Conservation (phyloP, 2,329 filamentous ascomycete genomes). For the Phialemonium atrogriseum region DNA sequence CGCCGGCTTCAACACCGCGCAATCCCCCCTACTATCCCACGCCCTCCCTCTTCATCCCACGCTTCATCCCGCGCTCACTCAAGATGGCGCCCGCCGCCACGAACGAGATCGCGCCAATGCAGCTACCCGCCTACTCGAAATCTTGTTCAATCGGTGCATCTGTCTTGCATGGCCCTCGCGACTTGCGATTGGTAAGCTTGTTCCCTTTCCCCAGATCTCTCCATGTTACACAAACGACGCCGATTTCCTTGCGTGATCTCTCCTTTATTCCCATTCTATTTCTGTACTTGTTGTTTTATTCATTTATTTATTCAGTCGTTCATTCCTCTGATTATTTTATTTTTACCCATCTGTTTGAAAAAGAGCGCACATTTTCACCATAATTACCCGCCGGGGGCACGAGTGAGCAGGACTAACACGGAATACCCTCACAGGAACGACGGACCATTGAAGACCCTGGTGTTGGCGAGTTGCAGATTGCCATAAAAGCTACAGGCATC, state of each 20-base stretch:
- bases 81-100: constrained; percentile 44
- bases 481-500: constrained; percentile 57
- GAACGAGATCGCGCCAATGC: constrained; percentile 33
- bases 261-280: too few relatives aligned
- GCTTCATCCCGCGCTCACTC: constrained; percentile 8
- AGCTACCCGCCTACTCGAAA: constrained; percentile 34
- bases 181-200: constrained; percentile 46
- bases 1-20: too few relatives aligned
- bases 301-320: too few relatives aligned
- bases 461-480: constrained; percentile 52
- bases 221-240: constrained; percentile 11
- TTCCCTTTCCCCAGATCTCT: constrained; percentile 16
- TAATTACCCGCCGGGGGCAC: too few relatives aligned
- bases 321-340: too few relatives aligned
- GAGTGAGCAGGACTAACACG: too few relatives aligned
- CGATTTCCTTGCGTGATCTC: too few relatives aligned
- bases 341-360: too few relatives aligned
- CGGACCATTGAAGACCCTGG: constrained; percentile 38
- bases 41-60: constrained; percentile 16
- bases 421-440: constrained; percentile 31
- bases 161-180: constrained; percentile 48
- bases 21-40: constrained; percentile 26
- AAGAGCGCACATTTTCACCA: constrained; percentile 8
- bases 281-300: too few relatives aligned
- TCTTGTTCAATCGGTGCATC: constrained; percentile 40